These are phyloP conservation scores for Aspergillus tubingensis DNA, from an alignment of 2,329 filamentous ascomycete genomes.

Conservation along the genomic window DNA sequence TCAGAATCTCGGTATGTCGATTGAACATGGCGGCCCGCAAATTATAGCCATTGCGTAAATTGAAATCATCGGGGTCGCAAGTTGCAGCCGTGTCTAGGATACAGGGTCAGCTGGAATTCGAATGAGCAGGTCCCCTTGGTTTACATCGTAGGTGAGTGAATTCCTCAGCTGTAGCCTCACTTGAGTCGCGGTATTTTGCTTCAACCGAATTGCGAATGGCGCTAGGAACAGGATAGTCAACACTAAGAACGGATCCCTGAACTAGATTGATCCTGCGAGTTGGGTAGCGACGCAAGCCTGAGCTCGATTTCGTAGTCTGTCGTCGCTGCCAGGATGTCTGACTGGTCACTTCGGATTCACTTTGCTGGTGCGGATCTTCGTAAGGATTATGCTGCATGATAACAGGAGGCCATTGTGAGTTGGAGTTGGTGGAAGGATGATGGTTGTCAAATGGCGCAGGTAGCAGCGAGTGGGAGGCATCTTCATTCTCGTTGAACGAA, in stretches of 20 bases:
- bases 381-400: too few relatives aligned
- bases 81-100: constrained; percentile 81
- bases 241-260: constrained; percentile 92
- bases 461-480: too few relatives aligned
- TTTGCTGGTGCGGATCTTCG: too few relatives aligned
- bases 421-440: too few relatives aligned
- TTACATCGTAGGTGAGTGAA: constrained; percentile 94
- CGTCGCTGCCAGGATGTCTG: too few relatives aligned
- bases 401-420: too few relatives aligned
- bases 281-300: too few relatives aligned
- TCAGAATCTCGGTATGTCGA: constrained; percentile 92
- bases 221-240: constrained; percentile 94
- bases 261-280: constrained; percentile 98
- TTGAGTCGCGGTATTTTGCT: constrained; percentile 81
- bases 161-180: constrained; percentile 90
- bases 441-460: too few relatives aligned
- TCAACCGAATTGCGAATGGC: constrained; percentile 97
- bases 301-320: too few relatives aligned
- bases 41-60: constrained; percentile 98
- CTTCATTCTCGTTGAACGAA: too few relatives aligned
- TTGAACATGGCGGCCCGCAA: constrained; percentile 98
- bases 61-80: constrained; percentile 98
- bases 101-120: neutral
- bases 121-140: neutral
- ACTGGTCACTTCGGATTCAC: too few relatives aligned